These are phyloP conservation scores for Hyaloscypha finlandica DNA, from an alignment of 495 filamentous ascomycete genomes.

Conservation along the genomic window DNA sequence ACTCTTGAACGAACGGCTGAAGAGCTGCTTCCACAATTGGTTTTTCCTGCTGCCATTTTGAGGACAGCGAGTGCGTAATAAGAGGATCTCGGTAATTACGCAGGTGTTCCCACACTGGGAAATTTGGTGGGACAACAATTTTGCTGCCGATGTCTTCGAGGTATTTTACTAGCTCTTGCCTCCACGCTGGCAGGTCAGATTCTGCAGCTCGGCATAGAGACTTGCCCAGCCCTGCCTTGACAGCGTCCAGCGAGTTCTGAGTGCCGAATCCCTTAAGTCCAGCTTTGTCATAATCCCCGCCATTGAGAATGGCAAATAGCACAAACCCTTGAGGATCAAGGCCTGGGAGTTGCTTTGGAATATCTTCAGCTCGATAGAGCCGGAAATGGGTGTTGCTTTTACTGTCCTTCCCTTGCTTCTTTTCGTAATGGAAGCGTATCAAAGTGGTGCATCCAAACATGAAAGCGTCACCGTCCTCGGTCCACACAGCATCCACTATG, in stretches of 20 bases:
- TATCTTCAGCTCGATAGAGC: background rate
- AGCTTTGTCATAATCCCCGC: background rate
- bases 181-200: background rate
- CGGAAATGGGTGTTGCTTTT: background rate
- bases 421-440: constrained; percentile 1
- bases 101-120: background rate
- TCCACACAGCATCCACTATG: constrained; percentile 1
- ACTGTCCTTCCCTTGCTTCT: background rate
- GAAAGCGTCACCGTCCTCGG: background rate
- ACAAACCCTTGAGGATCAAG: background rate
- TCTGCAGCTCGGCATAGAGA: background rate
- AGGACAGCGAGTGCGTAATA: background rate
- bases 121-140: background rate
- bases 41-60: background rate
- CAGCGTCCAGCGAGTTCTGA: background rate
- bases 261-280: background rate
- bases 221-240: background rate
- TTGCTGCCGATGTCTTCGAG: background rate
- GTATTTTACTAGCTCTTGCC: background rate
- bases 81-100: background rate
- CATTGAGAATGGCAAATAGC: background rate
- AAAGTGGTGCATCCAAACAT: constrained; percentile 1
- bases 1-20: background rate
- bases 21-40: background rate
- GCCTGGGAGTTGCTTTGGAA: background rate